Evolutionary conservation across 345 rosid genomes (phyloP), one percentile per base, ranked within the genome.

Genomic region (Orychophragmus violaceus): DNA sequence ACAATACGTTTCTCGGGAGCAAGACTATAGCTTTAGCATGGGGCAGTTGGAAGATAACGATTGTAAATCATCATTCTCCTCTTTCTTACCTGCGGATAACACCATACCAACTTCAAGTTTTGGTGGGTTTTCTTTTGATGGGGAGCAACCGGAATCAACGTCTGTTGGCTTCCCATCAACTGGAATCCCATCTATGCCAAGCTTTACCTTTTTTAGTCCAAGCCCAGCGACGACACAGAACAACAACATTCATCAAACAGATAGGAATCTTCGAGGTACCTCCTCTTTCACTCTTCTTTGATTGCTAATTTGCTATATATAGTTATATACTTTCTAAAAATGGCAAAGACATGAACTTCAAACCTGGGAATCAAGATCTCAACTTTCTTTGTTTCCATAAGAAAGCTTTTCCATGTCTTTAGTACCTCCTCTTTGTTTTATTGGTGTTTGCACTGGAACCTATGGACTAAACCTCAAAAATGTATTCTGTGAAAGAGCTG

Each of bases 141-240:
- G 72, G 44, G 42, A 22, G 10, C 75, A 75, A 37, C 32, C 54
- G 2, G 83, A 81, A 64, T 71, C 90, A 28, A 28, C 69, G 35
- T 35, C 62, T 17, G 59, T 24, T 24, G 79, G 81, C 21, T 69
- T 80, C 51, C 68, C 81, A 12, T 56, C 70, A 35, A 66, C 76
- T n/a, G 70, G 86, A 53, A n/a, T 88, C 49, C 76, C 78, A 17
- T 82, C 95, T 12, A 79, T 87, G 86, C 89, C 83, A 32, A 91
- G 96, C 74, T 82, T 86, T 71, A 69, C 79, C 41, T 91, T 91
- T 79, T 80, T 82, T 59, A 66, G 84, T 52, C 85, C 84, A 8
- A 33, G 56, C 49, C 59, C 87, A 50, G 70, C 56, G 3, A 59
- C 51, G 4, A 52, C 55, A 22, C 71, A 49, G 60, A 74, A 76